These are phyloP conservation scores for Didymella glomerata DNA, from an alignment of 2,329 filamentous ascomycete genomes.

Conservation along the genomic window DNA sequence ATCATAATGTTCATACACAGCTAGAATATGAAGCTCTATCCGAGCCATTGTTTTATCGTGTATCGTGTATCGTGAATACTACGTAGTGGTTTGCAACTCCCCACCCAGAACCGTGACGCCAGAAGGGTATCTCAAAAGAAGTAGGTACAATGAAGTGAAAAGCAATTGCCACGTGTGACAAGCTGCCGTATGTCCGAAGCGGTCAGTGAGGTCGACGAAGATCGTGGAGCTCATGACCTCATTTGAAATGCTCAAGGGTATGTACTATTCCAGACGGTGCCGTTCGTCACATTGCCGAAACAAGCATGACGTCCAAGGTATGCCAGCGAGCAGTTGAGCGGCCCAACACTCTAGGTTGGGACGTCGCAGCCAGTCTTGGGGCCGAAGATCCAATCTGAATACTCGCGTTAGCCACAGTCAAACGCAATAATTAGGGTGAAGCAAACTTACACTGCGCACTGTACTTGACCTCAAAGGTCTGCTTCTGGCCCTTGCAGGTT, in stretches of 20 bases:
- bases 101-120: neutral
- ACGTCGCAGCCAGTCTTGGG: conserved; percentile 9
- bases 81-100: neutral
- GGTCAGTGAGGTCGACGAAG: neutral
- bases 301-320: neutral
- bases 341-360: neutral
- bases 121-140: conserved; percentile 17
- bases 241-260: neutral
- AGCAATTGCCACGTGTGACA: neutral
- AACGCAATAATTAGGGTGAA: neutral
- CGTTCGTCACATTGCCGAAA: neutral
- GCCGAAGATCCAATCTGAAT: conserved; percentile 23
- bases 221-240: neutral
- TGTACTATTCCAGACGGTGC: neutral
- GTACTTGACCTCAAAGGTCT: conserved; percentile 54
- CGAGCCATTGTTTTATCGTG: neutral
- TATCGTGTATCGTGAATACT: neutral
- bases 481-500: conserved; percentile 50
- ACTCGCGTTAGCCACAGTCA: neutral
- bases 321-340: conserved; percentile 1
- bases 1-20: no score
- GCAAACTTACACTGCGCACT: conserved; percentile 48
- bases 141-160: conserved; percentile 20
- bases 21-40: neutral
- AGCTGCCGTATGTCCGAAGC: neutral